Conservation (phyloP, 345 rosid genomes). For the Lumnitzera littorea region DNA sequence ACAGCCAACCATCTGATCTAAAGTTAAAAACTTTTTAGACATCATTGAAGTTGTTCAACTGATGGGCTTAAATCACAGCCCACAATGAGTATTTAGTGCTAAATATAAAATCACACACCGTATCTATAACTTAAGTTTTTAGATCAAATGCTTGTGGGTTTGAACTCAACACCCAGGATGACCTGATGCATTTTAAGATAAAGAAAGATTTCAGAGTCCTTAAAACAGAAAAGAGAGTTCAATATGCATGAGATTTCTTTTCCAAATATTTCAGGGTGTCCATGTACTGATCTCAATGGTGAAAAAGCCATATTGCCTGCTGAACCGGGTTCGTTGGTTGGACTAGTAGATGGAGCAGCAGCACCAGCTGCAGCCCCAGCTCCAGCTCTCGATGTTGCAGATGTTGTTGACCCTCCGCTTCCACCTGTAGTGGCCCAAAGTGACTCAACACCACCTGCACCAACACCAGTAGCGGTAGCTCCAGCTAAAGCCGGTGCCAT, state of each 20-base stretch:
- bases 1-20: no score
- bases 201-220: neutral
- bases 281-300: conserved; percentile 41
- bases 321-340: conserved; percentile 37
- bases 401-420: conserved; percentile 73
- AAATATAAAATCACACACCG: neutral
- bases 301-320: conserved; percentile 39
- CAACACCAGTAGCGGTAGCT: conserved; percentile 9
- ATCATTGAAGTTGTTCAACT: no score
- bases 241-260: neutral
- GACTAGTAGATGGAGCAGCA: conserved; percentile 11
- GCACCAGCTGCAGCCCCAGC: conserved; percentile 26
- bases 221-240: neutral
- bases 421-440: conserved; percentile 39
- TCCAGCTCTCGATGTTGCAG: conserved; percentile 40
- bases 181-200: no score
- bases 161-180: no score
- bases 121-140: no score
- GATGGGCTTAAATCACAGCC: neutral
- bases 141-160: no score
- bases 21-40: no score
- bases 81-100: neutral
- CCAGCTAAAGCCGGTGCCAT: conserved; percentile 19
- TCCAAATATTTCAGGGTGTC: conserved; percentile 37
- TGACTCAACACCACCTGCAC: conserved; percentile 7